Conservation (phyloP, 2,329 filamentous ascomycete species). For the Pseudopithomyces chartarum region DNA sequence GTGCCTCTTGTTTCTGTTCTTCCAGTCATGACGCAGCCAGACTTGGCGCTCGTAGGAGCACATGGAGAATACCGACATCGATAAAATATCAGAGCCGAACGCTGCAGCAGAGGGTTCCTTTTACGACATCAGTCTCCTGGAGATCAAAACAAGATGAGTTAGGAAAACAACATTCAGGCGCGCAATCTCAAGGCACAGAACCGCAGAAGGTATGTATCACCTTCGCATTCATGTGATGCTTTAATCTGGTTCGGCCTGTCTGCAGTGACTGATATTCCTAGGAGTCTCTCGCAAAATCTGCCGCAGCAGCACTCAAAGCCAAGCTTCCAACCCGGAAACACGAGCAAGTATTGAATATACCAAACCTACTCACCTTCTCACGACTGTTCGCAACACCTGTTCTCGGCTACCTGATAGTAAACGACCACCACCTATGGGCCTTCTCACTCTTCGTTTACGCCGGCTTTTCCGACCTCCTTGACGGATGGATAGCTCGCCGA, state of each 20-base stretch:
- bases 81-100: neutral
- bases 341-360: constrained; percentile 97
- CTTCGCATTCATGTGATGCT: neutral
- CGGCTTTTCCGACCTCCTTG: constrained; percentile 86
- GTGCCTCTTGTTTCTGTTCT: constrained; percentile 34
- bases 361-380: constrained; percentile 88
- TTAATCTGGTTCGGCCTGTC: neutral
- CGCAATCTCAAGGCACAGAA: constrained; percentile 3
- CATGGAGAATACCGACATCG: neutral
- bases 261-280: neutral
- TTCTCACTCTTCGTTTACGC: constrained; percentile 90
- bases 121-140: constrained; percentile 11
- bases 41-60: neutral
- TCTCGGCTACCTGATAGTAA: constrained; percentile 85
- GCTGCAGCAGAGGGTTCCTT: neutral
- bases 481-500: constrained; percentile 88
- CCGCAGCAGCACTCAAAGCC: constrained; percentile 33
- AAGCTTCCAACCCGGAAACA: constrained; percentile 42
- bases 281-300: constrained; percentile 15
- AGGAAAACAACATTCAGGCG: constrained; percentile 1
- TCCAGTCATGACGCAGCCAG: neutral
- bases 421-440: constrained; percentile 79
- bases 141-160: constrained; percentile 2
- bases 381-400: constrained; percentile 81
- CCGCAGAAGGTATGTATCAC: constrained; percentile 1